Conservation (phyloP, 108 stramenopile species). For the Chaetoceros tenuissimus region DNA sequence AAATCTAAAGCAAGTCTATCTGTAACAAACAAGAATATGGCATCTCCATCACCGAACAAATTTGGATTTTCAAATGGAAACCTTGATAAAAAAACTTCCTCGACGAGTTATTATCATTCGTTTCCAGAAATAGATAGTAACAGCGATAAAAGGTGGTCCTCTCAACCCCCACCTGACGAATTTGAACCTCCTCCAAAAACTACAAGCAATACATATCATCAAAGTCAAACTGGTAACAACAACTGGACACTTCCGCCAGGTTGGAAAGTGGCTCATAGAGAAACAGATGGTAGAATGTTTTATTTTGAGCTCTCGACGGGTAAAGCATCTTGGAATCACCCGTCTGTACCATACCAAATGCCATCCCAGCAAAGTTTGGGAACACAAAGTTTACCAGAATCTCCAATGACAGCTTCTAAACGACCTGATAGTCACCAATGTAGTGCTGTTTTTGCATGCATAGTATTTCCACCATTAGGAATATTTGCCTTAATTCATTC, state of each 20-base stretch:
- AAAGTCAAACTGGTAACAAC: too few relatives aligned
- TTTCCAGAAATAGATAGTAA: too few relatives aligned
- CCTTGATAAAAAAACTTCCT: too few relatives aligned
- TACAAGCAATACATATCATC: too few relatives aligned
- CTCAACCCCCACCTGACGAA: too few relatives aligned
- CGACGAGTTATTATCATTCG: too few relatives aligned
- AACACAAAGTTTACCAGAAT: conserved; percentile 7
- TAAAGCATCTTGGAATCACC: conserved; percentile 24
- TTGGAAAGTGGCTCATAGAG: conserved; percentile 18
- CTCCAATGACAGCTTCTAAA: conserved; percentile 12
- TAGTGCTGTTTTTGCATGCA: conserved; percentile 9
- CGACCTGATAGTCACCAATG: conserved; percentile 33
- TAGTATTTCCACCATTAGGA: conserved; percentile 22
- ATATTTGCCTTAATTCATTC: conserved; percentile 22
- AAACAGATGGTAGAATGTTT: conserved; percentile 25
- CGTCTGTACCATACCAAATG: conserved; percentile 5
- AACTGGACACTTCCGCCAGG: conserved; percentile 25
- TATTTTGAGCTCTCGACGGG: conserved; percentile 24
- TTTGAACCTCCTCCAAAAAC: too few relatives aligned
- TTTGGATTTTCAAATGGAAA: too few relatives aligned
- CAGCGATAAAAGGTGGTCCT: too few relatives aligned
- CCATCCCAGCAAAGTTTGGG: background rate
- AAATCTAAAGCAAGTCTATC: too few relatives aligned
- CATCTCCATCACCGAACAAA: too few relatives aligned
- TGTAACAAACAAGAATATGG: too few relatives aligned